Base-by-base conservation (phyloP, 139 green algal species). In the Raphidocelis subcapitata region DNA sequence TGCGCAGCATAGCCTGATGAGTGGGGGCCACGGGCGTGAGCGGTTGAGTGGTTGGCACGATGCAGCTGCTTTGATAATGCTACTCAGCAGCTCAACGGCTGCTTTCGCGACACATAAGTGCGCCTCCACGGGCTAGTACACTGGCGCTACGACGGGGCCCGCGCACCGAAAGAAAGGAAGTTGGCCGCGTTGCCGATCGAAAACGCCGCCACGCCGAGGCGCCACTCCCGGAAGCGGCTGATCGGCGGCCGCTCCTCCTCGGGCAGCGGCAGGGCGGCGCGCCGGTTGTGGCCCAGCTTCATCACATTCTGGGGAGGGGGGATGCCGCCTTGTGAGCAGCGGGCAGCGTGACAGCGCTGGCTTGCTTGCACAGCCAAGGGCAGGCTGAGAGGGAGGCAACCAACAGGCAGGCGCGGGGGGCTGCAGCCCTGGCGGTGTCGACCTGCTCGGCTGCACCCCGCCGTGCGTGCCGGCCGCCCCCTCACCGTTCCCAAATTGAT, bases 271-370 rank as follows among this genome's bases (percentile, higher is more conserved):
- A 85, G 28, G 29, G 61, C 75, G 5, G 79, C 76, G 0, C 82
- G 64, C 59, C 86, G 86, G 77, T 95, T 92, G 81, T 97, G 92
- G 0, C 90, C 92, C 0, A 97, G 81, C 71, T 97, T 97, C 84
- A 97, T 94, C 1, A 96, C 67, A 62, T 97, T 97, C 79, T 94
- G 85, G 81, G 24, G 41, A 8, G 26, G 10, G 8, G 68, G 44
- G 54, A 67, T 1, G 4, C 23, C 44, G 24, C 31, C 21, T 5
- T 4, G 31, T 21, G 64, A 5, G n/a, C 31, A 65, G 12, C 52
- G 60, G 60, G 18, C 60, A 66, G 14, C 20, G 29, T 41, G 60
- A 35, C 28, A 41, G 55, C 20, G 60, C 60, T 49, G 20, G 24
- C 56, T 36, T 18, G 24, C 56, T 20, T 18, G 26, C 56, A 64